phyloP scores from a whole-genome alignment of 192 early-diverging fungal genomes.

The Diversispora epigaea region DNA sequence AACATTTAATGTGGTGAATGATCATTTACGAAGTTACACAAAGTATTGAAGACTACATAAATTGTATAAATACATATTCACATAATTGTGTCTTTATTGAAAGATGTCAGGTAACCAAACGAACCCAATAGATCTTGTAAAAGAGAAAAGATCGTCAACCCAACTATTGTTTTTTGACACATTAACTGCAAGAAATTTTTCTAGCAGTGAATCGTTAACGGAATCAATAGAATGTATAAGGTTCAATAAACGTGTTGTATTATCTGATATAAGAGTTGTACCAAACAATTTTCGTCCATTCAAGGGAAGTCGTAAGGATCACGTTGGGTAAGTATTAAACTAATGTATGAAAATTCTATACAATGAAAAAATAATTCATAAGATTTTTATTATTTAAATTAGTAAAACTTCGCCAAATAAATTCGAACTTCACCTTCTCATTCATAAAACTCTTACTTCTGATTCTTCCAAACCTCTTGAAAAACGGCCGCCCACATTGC shows the following conservation, averaged over 20 bases:
- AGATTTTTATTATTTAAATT: background rate
- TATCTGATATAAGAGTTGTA: constrained; percentile 26
- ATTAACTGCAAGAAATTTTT: constrained; percentile 9
- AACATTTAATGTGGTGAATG: too few species aligned
- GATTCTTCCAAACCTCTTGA: constrained; percentile 24
- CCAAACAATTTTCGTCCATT: constrained; percentile 30
- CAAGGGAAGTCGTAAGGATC: constrained; percentile 23
- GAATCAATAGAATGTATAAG: constrained; percentile 29
- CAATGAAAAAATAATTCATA: background rate
- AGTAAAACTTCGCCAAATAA: constrained; percentile 35
- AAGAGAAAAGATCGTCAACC: background rate
- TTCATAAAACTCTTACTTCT: constrained; percentile 31
- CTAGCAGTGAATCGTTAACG: background rate
- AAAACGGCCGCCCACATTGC: constrained; percentile 23
- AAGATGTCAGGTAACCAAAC: background rate
- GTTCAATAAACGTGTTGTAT: constrained; percentile 29
- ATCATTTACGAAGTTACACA: background rate
- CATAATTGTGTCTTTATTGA: background rate
- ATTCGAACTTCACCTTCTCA: constrained; percentile 33
- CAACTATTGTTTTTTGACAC: constrained; percentile 31
- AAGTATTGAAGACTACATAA: background rate
- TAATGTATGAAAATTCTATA: background rate
- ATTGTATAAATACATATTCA: background rate
- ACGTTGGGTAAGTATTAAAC: constrained; percentile 8
- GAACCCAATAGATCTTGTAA: background rate